A percentile compares a stretch with the other conserved stretches of the same genome.
Conservation (phyloP, 148 eudicot genomes). For the Salicornia ramosissima region DNA sequence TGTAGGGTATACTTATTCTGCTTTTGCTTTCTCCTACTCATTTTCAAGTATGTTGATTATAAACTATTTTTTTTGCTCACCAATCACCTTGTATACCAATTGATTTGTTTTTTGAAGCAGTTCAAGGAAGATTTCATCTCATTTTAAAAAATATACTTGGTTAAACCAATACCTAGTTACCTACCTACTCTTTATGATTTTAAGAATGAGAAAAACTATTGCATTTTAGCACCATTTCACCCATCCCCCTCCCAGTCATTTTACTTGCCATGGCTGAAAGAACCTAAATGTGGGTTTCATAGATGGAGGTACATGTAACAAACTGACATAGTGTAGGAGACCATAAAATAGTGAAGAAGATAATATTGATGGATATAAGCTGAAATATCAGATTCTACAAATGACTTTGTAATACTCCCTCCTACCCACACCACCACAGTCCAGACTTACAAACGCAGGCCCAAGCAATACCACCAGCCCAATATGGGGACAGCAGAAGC, state of each 20-base stretch:
- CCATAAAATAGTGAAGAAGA: too few relatives aligned
- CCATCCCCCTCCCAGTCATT: too few relatives aligned
- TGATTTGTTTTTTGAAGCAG: conserved; percentile 7
- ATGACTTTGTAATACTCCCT: too few relatives aligned
- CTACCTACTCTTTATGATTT: not conserved
- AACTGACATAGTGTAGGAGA: too few relatives aligned
- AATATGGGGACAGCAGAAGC: too few relatives aligned
- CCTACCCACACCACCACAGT: too few relatives aligned
- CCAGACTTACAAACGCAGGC: too few relatives aligned
- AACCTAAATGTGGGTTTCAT: not conserved
- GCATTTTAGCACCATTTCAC: not conserved
- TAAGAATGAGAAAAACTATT: not conserved
- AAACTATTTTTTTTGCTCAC: not conserved
- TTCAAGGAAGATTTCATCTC: not conserved
- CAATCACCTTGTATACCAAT: not conserved
- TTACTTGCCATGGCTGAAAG: not conserved
- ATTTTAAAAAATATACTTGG: not conserved
- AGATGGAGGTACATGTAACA: not conserved
- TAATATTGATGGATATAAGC: too few relatives aligned
- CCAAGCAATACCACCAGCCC: too few relatives aligned
- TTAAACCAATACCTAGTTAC: not conserved
- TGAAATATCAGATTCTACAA: too few relatives aligned
- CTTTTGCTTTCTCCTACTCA: not conserved
- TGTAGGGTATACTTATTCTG: conserved; percentile 45
- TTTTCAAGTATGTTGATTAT: not conserved